Percentiles rank a stretch among this genome's conserved stretches.
These are phyloP conservation scores for Maudiozyma barnettii DNA, from an alignment of 805 yeast species.

Conservation along the genomic window DNA sequence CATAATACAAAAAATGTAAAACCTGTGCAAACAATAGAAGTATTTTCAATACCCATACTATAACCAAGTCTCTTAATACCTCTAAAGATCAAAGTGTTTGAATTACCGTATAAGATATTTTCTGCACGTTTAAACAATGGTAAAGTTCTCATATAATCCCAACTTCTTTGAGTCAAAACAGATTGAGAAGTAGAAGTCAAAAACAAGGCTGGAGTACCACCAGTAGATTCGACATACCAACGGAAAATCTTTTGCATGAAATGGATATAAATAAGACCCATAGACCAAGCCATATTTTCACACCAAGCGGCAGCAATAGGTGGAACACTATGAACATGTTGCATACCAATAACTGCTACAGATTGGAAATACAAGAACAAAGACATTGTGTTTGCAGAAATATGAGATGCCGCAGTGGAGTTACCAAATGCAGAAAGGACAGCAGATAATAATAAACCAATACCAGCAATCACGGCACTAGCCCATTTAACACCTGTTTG, in stretches of 20 bases:
- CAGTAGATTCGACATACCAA: constrained; percentile 83
- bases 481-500: constrained; percentile 89
- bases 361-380: constrained; percentile 83
- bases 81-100: constrained; percentile 58
- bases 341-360: constrained; percentile 77
- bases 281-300: constrained; percentile 89
- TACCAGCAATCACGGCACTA: constrained; percentile 82
- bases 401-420: constrained; percentile 83
- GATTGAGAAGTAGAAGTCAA: constrained; percentile 54
- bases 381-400: constrained; percentile 83
- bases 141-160: constrained; percentile 16
- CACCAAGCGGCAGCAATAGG: constrained; percentile 92
- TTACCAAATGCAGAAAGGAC: constrained; percentile 75
- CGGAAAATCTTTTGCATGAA: constrained; percentile 83
- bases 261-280: constrained; percentile 71
- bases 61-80: constrained; percentile 83
- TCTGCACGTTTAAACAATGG: constrained; percentile 31
- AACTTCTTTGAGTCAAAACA: constrained; percentile 58
- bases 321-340: constrained; percentile 79
- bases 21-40: constrained; percentile 77
- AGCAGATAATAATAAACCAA: constrained; percentile 76
- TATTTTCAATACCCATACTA: constrained; percentile 66
- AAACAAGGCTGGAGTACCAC: constrained; percentile 73
- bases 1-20: constrained; percentile 74
- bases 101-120: constrained; percentile 40